Base-by-base conservation (phyloP, 2,329 filamentous ascomycete species). In the Aphanocladium album region DNA sequence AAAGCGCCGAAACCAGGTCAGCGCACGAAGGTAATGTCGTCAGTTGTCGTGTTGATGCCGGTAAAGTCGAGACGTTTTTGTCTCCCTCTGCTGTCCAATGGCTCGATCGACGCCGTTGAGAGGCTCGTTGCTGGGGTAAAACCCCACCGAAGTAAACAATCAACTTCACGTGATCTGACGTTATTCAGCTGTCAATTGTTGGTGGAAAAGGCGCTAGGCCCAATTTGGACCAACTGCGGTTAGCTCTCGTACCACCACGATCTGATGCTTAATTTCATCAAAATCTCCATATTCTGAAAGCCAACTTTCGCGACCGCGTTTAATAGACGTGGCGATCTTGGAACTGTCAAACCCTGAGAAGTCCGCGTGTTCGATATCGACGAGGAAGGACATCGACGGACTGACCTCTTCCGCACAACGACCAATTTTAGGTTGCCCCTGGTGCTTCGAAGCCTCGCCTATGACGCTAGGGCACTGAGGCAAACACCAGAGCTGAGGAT, bases 111-210 rank as follows among this genome's bases (percentile, higher is more conserved):
- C 52, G 9, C 39, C 27, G 11, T 47, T 49, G 11, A 35, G 41
- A 56, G 53, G 45, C 16, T 65, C 63, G 70, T 72, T 72, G 70
- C 70, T 63, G 61, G 64, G 70, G 67, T 61, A 62, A 54, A 61
- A 50, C 63, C 62, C 61, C 62, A 52, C 52, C 60, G 19, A 68
- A 70, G 69, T 71, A 72, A 72, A 72, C 69, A 72, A 63, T 57
- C 21, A n/a, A 19, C 2, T 16, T 12, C 67, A 68, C 66, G 67
- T 69, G 66, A 68, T 54, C 23, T 25, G 35, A 41, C 30, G 33
- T 43, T 39, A n/a, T 21, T 37, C 43, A 60, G 27, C 47, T 39
- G 12, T 17, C 49, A 47, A 47, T 39, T 56, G 27, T 47, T 41
- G 39, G 23, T n/a, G 11, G 14, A 25, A 19, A 57, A 14, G 14